These are phyloP conservation scores for Xerocomus tenax DNA, from an alignment of 1,284 basidiomycete species.

Conservation along the genomic window DNA sequence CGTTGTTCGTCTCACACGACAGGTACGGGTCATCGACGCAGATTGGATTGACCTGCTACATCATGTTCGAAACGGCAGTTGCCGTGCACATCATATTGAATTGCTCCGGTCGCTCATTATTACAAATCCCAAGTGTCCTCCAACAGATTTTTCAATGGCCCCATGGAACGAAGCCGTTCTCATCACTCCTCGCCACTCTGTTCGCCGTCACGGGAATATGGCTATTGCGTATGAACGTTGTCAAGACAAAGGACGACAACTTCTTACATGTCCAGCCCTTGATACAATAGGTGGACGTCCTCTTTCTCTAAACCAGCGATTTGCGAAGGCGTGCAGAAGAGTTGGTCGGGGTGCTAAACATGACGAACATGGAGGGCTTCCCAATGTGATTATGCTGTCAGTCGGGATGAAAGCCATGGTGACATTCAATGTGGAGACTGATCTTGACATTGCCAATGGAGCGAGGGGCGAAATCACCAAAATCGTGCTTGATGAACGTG, in stretches of 20 bases:
- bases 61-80: neutral
- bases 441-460: constrained; percentile 22
- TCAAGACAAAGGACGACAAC: neutral
- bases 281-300: neutral
- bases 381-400: neutral
- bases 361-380: neutral
- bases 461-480: neutral
- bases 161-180: neutral
- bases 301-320: neutral
- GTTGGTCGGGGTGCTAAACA: neutral
- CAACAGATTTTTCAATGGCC: neutral
- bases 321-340: neutral
- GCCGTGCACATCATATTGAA: neutral
- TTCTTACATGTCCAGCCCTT: neutral
- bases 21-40: neutral
- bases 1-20: neutral
- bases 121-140: neutral
- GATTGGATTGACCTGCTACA: neutral
- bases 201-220: neutral
- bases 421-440: constrained; percentile 18
- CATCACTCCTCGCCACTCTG: neutral
- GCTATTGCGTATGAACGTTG: neutral
- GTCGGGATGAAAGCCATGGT: constrained; percentile 16
- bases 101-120: neutral
- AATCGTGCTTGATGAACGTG: neutral